Evolutionary conservation across 2,329 filamentous ascomycete genomes (phyloP).

Genomic region (Colletotrichum siamense): DNA sequence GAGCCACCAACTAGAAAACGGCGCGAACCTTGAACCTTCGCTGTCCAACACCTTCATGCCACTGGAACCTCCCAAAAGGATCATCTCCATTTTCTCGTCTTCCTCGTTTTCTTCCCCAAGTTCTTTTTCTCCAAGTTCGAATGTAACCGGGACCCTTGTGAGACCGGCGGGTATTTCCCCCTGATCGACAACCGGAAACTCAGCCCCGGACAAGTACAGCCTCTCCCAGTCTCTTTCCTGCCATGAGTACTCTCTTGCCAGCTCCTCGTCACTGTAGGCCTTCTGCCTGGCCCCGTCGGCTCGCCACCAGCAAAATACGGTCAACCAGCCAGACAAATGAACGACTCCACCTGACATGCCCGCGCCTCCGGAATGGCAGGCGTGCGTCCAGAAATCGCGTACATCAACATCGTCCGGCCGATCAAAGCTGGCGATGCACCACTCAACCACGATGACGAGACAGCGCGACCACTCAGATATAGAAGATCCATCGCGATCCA

Average conservation of each 20-base stretch:
- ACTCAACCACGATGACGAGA: slow-evolving; percentile 7
- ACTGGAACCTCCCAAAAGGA: neutral
- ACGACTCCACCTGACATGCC: neutral
- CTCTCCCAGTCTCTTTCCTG: neutral
- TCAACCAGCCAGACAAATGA: neutral
- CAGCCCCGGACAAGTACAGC: neutral
- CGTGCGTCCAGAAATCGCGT: neutral
- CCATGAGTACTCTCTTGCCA: neutral
- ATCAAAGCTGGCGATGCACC: slow-evolving; percentile 21
- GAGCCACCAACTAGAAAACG: neutral
- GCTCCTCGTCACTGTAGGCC: neutral
- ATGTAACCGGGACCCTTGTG: neutral
- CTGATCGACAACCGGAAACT: neutral
- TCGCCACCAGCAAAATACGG: neutral
- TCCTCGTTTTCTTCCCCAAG: neutral
- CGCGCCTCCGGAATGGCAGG: neutral
- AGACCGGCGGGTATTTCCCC: neutral
- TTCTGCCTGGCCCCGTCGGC: neutral
- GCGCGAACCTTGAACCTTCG: neutral
- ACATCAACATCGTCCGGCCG: neutral
- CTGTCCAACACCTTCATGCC: neutral
- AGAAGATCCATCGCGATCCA: neutral
- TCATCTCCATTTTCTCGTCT: neutral
- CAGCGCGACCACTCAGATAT: neutral
- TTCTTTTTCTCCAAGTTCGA: neutral